Conservation (phyloP, 768 basidiomycete species). For the Pleurotus tuber-regium region DNA sequence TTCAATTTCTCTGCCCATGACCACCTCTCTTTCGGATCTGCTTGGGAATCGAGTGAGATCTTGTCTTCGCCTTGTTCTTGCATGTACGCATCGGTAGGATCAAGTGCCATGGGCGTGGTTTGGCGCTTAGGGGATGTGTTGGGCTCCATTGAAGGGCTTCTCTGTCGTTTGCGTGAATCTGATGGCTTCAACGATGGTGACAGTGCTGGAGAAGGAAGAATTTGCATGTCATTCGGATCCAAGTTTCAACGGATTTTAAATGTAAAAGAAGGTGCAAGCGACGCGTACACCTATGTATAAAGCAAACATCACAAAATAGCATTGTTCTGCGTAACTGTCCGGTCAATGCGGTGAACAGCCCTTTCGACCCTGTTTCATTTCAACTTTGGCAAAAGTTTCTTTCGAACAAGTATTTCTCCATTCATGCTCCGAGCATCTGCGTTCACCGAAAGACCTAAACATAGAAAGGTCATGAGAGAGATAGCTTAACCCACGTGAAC, state of each 20-base stretch:
- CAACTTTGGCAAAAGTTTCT: too few relatives aligned
- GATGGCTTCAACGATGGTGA: constrained; percentile 42
- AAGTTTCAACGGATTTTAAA: neutral
- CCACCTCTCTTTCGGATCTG: neutral
- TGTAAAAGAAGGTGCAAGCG: neutral
- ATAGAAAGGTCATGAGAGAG: too few relatives aligned
- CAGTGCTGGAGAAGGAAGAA: constrained; percentile 42
- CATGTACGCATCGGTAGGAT: constrained; percentile 68
- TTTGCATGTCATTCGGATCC: constrained; percentile 34
- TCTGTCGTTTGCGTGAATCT: constrained; percentile 60
- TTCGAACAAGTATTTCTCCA: too few relatives aligned
- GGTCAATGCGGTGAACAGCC: too few relatives aligned
- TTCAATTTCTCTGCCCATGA: constrained; percentile 46
- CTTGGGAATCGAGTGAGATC: constrained; percentile 18
- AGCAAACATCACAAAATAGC: neutral
- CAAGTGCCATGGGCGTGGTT: constrained; percentile 43
- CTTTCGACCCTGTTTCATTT: too few relatives aligned
- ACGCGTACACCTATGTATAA: neutral
- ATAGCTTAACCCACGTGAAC: too few relatives aligned
- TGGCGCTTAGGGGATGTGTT: constrained; percentile 76
- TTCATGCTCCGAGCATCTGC: too few relatives aligned
- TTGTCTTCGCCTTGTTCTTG: constrained; percentile 48
- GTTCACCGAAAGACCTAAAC: too few relatives aligned
- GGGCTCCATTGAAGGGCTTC: constrained; percentile 72
- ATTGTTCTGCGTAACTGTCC: neutral